Base-by-base conservation (phyloP, 2,329 filamentous ascomycete genomes). In the Penicillium freii region DNA sequence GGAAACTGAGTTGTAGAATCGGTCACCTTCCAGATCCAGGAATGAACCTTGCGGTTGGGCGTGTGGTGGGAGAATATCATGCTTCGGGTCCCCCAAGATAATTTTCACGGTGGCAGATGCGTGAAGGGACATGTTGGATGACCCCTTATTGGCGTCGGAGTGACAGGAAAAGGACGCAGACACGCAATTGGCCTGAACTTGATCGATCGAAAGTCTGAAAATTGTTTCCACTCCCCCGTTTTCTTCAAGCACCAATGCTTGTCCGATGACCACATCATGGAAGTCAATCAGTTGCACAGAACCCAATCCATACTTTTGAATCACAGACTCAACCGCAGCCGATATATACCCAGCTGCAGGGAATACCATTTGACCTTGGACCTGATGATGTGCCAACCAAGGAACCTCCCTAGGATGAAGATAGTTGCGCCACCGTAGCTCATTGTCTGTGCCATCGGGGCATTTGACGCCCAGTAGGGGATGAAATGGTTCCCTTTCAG, bases 361-460 rank as follows among this genome's bases (percentile, higher is more conserved):
- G 31, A 72, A 70, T 8, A 73, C 59, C 8, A 66, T 64, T 46
- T 72, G 66, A 1, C 65, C 65, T 42, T 73, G 71, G 2, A 77
- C 56, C 36, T 65, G 61, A 47, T 77, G 74, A 49, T 69, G 69
- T 3, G 31, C 39, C 5, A 76, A 54, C 74, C 74, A 76, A 0
- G 70, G 62, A 9, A 74, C 59, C 45, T 76, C 73, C 4, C 52
- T 53, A 1, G 67, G 56, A 5, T 62, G 57, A 6, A 76, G 58
- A 39, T 68, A 58, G 39, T 73, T 74, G 15, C 66, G 60, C 72
- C 72, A 75, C 19, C 65, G 66, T 15, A 66, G 23, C 43, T 69
- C 65, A 27, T 56, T 61, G 13, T 58, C 46, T 8, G 60, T 62
- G 1, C 62, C 60, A 27, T 66, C 64, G 4, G 56, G 47, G 13